Base-by-base conservation (phyloP, 23 red algal genomes). In the Gracilaria gracilis region DNA sequence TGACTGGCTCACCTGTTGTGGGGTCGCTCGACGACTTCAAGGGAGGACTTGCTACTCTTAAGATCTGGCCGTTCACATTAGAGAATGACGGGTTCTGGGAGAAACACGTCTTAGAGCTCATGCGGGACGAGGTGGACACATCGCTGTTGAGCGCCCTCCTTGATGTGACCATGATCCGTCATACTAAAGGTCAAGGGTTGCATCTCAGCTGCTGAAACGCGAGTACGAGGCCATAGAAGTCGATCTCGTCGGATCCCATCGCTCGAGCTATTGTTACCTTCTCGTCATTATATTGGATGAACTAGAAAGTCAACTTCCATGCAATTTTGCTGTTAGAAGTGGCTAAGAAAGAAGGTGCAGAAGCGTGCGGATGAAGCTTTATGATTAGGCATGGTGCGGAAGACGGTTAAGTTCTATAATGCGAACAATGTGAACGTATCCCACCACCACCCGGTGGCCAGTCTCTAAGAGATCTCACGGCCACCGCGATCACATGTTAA, bases 91-190 rank as follows among this genome's bases (percentile, higher is more conserved):
- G 86, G 2, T 89, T 89, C 40, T 89, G 86, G 86, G 86, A 89
- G 55, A 42, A 50, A 44, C 61, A 62, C 27, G 32, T 89, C 34
- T 28, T 61, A 1, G 69, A 39, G 51, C 86, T 73, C 4, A 75
- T 78, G 46, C 21, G 16, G 46, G 54, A 42, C 11, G 48, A 69
- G 19, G 49, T 32, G 15, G 73, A 65, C 5, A 80, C 57, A 21
- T 51, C 49, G 24, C 57, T 80, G 9, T 57, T 89, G 34, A 42
- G 24, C 36, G 54, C 69, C 32, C 75, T 89, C 44, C 72, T 89
- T 55, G 38, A 75, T 37, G 71, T 89, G 27, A 89, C 86, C 20
- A 89, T 89, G 86, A 89, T 89, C 37, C 86, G 86, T 65, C 86
- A 89, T 53, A 67, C 86, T 3, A 89, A 89, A 66, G 86, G 67